Base-by-base conservation (phyloP, 2,329 filamentous ascomycete genomes). In the Diaporthe sp. region DNA sequence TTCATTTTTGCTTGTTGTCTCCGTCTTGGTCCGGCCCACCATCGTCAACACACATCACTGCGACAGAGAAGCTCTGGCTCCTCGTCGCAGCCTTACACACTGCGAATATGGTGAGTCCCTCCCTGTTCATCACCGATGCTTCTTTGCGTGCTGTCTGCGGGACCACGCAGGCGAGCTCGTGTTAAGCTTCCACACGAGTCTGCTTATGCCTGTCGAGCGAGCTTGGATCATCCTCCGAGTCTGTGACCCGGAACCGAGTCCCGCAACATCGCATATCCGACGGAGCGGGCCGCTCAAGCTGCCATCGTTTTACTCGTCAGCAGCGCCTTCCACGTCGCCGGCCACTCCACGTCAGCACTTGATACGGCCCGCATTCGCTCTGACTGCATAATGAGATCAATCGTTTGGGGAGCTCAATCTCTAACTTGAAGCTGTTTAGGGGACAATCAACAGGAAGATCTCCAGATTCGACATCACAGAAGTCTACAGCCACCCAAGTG, bases 401-500 rank as follows among this genome's bases (percentile, higher is more conserved):
- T 19, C 54, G 47, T 54, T 28, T 25, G 28, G 38, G 35, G 28
- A 17, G 33, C 22, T 58, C 72, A 70, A 69, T 42, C 30, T 61
- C 68, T 28, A 40, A 42, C 78, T 64, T 42, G 12, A 9, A n/a
- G 54, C 42, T 17, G 10, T 40, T 10, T 30, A 90, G 87, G 87
- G 83, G 78, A 85, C 86, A 74, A 84, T 87, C 77, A 88, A 87
- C 79, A 85, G 83, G 76, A 83, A 87, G 72, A 87, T 89, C 74
- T 84, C 84, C 71, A 89, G 90, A 28, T 91, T 88, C 82, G 90
- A 91, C 81, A 85, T 89, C 70, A 91, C 89, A 1, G 86, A 88
- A 64, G 89, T 92, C 66, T 91, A 90, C 80, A 87, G 85, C 0
- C 89, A 91, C 73, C 89, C 90, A 10, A 84, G 90, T 73, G 90